Base-by-base conservation (phyloP, 2,329 filamentous ascomycete genomes). In the Zasmidium cellare region DNA sequence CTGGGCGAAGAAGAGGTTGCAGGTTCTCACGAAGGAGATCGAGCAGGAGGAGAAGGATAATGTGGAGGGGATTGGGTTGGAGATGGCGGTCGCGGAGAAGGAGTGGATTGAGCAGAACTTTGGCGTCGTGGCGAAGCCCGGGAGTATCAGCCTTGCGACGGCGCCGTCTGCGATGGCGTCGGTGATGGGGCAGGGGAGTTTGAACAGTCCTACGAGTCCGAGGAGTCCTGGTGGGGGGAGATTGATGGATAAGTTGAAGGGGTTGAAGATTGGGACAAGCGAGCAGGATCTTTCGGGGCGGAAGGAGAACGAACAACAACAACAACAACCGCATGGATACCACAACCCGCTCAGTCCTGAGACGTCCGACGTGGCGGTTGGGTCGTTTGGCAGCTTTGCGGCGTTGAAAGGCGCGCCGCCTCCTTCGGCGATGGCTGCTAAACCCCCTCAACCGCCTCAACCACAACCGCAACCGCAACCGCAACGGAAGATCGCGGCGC, bases 41-140 rank as follows among this genome's bases (percentile, higher is more conserved):
- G 84, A 83, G 9, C 78, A 79, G 7, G 92, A 96, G 77, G 83
- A 88, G 70, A 82, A 82, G 65, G 79, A 81, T 62, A 96, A 96
- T 70, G 82, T 83, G 12, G 92, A 96, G 76, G 89, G 92, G 19
- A 84, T 96, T 18, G 92, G 89, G 1, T 77, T 96, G 56, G 86
- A 91, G 70, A 96, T 96, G 88, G 91, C 88, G 0, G 73, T 90
- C 49, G 85, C 91, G 57, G 92, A 96, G 74, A 90, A 87, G 71
- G 83, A 89, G 65, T 96, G 91, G 91, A 92, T 96, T 53, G 84
- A 91, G 68, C 80, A 87, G 48, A 90, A 92, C 66, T 96, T 96
- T 73, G 88, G 88, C 5, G 78, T 90, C 1, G 71, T 68, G 45
- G 73, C 75, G 54, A 79, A 74, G 60, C 77, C 74, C 6, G 67